These are phyloP conservation scores for Coemansia sp. DNA, from an alignment of 192 early-diverging fungal species.

Conservation along the genomic window DNA sequence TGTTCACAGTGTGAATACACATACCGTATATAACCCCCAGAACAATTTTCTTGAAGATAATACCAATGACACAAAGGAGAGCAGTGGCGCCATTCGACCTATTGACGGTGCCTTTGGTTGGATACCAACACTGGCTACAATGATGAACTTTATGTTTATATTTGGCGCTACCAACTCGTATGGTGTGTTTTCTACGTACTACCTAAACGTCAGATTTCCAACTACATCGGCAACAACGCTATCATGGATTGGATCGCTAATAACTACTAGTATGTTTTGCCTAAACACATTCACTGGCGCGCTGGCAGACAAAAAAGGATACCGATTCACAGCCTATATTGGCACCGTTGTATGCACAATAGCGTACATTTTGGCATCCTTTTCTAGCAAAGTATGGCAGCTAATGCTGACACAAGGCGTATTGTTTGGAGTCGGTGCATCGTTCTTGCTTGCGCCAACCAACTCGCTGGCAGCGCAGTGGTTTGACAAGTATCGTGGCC, in stretches of 20 bases:
- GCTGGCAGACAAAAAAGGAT: conserved; percentile 34
- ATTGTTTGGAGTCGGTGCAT: conserved; percentile 70
- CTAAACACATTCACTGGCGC: conserved; percentile 30
- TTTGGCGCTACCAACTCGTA: conserved; percentile 46
- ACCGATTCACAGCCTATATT: conserved; percentile 20
- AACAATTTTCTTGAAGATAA: not conserved
- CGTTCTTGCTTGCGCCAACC: conserved; percentile 65
- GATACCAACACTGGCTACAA: conserved; percentile 27
- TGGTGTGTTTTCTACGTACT: conserved; percentile 47
- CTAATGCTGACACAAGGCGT: conserved; percentile 72
- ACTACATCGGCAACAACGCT: conserved; percentile 27
- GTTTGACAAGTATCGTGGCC: conserved; percentile 63
- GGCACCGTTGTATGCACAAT: conserved; percentile 29
- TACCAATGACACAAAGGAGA: not conserved
- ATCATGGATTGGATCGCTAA: conserved; percentile 42
- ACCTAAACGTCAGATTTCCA: conserved; percentile 28
- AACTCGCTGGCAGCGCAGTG: conserved; percentile 69
- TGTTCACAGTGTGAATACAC: not conserved
- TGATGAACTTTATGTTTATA: conserved; percentile 32
- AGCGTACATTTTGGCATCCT: conserved; percentile 38
- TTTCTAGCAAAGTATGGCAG: conserved; percentile 63
- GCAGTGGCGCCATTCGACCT: not conserved
- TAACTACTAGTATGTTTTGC: conserved; percentile 30
- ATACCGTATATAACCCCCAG: not conserved
- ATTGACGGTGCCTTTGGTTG: conserved; percentile 29